Base-by-base conservation (phyloP, 2,329 filamentous ascomycete genomes). In the Exserohilum rostratum region DNA sequence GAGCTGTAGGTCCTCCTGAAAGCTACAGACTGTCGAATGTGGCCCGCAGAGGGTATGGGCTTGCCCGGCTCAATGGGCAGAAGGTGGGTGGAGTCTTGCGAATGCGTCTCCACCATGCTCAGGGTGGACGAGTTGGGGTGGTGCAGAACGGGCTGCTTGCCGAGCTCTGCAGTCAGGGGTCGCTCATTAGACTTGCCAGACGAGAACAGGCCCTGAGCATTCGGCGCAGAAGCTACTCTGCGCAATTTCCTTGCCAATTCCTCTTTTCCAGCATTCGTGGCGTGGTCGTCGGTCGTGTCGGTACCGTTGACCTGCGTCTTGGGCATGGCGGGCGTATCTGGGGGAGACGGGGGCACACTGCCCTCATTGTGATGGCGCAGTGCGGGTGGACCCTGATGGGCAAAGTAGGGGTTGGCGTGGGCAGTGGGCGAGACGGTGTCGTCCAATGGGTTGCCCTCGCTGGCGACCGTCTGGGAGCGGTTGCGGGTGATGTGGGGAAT, bases 1-100 rank as follows among this genome's bases (percentile, higher is more conserved):
- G 93, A 97, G 77, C 95, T 98, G 76, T 99, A 99, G 2, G 95
- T 99, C 73, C 95, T 86, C 69, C 95, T 85, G 79, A 97, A 99
- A 17, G 91, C 87, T 44, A 91, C 82, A 15, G 86, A 78, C 63
- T 84, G 82, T 52, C 83, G 83, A 61, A 88, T 85, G 66, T 87
- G 85, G 47, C 85, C 85, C 4, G 89, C 87, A 2, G 85, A 83
- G 3, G 87, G 84, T 31, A 91, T 82, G 55, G 92, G 84, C 44
- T 70, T 67, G 40, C 76, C 57, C 10, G 78, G 30, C 71, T 72
- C 58, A 66, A 69, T 55, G 61, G 74, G 66, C 46, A 72, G 42
- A 49, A 73, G 57, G 60, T 72, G 55, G 46, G 57, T 62, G 6
- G 61, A 50, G n/a, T 70, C 66, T 0, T 64, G 59, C 6, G 75